Evolutionary conservation across 2,329 filamentous ascomycete genomes (phyloP), one percentile per base, ranked within the genome.

Genomic region (Pseudocercospora fuligena): DNA sequence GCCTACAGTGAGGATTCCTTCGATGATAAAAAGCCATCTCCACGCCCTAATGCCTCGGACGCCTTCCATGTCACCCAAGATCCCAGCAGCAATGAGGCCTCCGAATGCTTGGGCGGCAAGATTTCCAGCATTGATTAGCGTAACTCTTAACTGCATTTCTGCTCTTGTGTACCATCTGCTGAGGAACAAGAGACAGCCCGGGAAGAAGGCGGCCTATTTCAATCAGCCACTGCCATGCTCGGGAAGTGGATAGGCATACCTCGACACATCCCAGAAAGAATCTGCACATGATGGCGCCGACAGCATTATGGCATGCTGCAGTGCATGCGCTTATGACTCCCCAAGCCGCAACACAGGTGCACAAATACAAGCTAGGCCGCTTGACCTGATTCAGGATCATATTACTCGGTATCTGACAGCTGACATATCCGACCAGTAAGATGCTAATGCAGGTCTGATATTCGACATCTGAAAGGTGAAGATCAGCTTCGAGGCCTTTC

Each of bases 361-460:
- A 68, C 58, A 82, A 73, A 64, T 81, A 82, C n/a, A 80, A 70
- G 73, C 21, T 77, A 1, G 80, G 80, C 25, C 74, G 73, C 1
- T 78, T 79, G 57, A 63, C 23, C 9, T 79, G 77, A 57, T 80
- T 81, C 60, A 84, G 75, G 49, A 84, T 76, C 66, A 84, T 77
- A 66, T 84, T 84, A 0, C 80, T 82, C 0, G 83, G 83, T 3
- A 85, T 74, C 49, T 72, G 59, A 56, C 65, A 68, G 36, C 81
- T 57, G 72, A 75, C 27, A 25, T 66, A 66, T 14, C 63, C 68
- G 8, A 66, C 66, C 36, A 69, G 58, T n/a, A 69, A 51, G 25
- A 66, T 65, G 12, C 57, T 64, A 8, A 64, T 56, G 36, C 57
- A 59, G 5, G 63, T 67, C 23, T 67, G 63, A 19, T 64, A 69